Conservation (phyloP, 2,329 filamentous ascomycete genomes). For the Ambrosiella cleistominuta region DNA sequence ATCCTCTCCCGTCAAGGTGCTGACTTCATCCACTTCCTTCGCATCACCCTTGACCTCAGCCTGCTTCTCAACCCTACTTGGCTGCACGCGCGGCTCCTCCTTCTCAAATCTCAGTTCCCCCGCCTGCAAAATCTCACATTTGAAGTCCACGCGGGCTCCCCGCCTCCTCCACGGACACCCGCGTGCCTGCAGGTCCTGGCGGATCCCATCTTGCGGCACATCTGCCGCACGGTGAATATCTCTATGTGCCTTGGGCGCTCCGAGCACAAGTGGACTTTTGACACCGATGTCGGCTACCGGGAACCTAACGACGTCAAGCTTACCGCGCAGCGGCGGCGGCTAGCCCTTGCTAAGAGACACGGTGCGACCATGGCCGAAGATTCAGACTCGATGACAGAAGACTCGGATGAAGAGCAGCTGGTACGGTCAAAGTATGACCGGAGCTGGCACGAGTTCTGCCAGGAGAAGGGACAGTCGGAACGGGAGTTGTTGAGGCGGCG, state of each 20-base stretch:
- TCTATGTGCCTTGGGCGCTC: constrained; percentile 24
- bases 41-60: constrained; percentile 4
- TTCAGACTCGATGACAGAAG: not conserved
- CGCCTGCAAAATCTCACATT: constrained; percentile 18
- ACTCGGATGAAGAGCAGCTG: not conserved
- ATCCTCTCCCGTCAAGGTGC: not conserved
- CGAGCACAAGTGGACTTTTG: constrained; percentile 20
- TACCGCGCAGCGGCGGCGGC: no score
- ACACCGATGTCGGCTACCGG: constrained; percentile 28
- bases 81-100: not conserved
- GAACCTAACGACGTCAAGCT: constrained; percentile 13
- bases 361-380: no score
- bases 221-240: not conserved
- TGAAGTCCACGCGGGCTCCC: constrained; percentile 2
- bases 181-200: constrained; percentile 16
- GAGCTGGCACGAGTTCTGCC: not conserved
- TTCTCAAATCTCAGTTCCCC: not conserved
- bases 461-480: not conserved
- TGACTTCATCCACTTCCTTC: constrained; percentile 2
- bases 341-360: no score
- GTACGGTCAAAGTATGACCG: not conserved
- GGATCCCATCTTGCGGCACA: not conserved
- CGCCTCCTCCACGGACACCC: not conserved
- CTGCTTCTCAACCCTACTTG: constrained; percentile 5
- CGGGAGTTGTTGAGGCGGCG: constrained; percentile 13